Percentiles rank a stretch among this genome's conserved stretches.
phyloP scores from a whole-genome alignment of 306 rosid genomes.

The Albizia julibrissin region DNA sequence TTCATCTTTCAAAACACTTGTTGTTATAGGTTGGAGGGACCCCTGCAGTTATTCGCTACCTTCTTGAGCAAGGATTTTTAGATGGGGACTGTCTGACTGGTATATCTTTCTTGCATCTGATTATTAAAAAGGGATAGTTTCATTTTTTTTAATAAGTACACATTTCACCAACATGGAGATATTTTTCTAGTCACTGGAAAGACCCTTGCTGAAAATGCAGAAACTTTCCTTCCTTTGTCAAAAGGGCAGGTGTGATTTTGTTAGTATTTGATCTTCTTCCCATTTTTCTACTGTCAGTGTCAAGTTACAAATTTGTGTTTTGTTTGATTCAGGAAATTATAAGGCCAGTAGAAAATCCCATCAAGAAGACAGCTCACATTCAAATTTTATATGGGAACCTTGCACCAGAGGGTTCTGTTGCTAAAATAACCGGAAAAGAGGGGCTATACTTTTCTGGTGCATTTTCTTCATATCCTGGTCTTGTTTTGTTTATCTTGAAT shows the following conservation, averaged over 20 bases:
- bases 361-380: constrained; percentile 91
- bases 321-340: constrained; percentile 67
- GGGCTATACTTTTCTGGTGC: constrained; percentile 93
- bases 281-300: constrained; percentile 12
- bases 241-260: constrained; percentile 71
- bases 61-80: constrained; percentile 74
- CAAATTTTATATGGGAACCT: constrained; percentile 89
- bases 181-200: constrained; percentile 74
- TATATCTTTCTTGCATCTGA: constrained; percentile 36
- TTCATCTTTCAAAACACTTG: constrained; percentile 14
- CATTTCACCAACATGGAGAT: constrained; percentile 33
- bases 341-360: constrained; percentile 87
- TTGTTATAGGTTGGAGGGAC: constrained; percentile 91
- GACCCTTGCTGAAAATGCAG: constrained; percentile 86
- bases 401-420: constrained; percentile 93
- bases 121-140: constrained; percentile 15
- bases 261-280: constrained; percentile 11
- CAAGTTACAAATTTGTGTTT: constrained; percentile 24
- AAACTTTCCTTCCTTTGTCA: constrained; percentile 69
- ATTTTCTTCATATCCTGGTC: constrained; percentile 21
- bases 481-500: constrained; percentile 20
- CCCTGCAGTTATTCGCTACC: constrained; percentile 85
- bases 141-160: neutral
- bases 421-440: constrained; percentile 97
- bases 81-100: constrained; percentile 94